A percentile compares a stretch with the other conserved stretches of the same genome.
phyloP scores from a whole-genome alignment of 495 filamentous ascomycete genomes.

The Lasiosphaeria hispida region DNA sequence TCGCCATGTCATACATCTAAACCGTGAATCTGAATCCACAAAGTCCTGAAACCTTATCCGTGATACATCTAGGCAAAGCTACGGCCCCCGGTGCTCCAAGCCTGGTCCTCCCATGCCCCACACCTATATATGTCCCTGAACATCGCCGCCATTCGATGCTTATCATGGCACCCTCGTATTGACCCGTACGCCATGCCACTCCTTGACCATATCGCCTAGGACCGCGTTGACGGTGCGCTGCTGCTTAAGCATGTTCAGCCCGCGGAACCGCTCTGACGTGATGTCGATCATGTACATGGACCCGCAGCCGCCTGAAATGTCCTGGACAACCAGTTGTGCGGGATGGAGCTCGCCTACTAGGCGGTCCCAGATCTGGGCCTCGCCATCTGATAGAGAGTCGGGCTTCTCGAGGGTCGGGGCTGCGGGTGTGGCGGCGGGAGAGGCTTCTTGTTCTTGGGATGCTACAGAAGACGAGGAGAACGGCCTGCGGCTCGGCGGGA shows the following conservation, averaged over 20 bases:
- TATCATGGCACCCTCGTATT: slow-evolving; percentile 51
- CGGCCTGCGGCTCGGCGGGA: background rate
- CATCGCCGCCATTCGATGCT: too few relatives aligned
- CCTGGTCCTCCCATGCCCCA: too few relatives aligned
- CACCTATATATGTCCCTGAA: too few relatives aligned
- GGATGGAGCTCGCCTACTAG: slow-evolving; percentile 43
- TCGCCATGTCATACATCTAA: too few relatives aligned
- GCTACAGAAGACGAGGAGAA: slow-evolving; percentile 9
- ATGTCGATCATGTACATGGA: slow-evolving; percentile 77
- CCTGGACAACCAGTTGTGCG: slow-evolving; percentile 58
- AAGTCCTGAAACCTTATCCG: too few relatives aligned
- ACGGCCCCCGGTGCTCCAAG: too few relatives aligned
- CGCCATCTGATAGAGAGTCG: slow-evolving; percentile 40
- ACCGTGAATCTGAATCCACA: too few relatives aligned
- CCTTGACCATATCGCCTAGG: slow-evolving; percentile 66
- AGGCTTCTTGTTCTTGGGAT: background rate
- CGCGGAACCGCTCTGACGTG: slow-evolving; percentile 61
- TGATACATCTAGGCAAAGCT: too few relatives aligned
- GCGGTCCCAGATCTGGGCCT: slow-evolving; percentile 46
- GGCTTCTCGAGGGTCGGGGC: slow-evolving; percentile 36
- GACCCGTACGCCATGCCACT: slow-evolving; percentile 75
- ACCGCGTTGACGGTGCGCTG: slow-evolving; percentile 68
- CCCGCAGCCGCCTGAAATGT: slow-evolving; percentile 76
- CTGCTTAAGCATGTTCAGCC: slow-evolving; percentile 65
- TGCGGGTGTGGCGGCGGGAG: background rate